phyloP scores from a whole-genome alignment of 208 protist genomes.

The Trypanosomatidae sp. region DNA sequence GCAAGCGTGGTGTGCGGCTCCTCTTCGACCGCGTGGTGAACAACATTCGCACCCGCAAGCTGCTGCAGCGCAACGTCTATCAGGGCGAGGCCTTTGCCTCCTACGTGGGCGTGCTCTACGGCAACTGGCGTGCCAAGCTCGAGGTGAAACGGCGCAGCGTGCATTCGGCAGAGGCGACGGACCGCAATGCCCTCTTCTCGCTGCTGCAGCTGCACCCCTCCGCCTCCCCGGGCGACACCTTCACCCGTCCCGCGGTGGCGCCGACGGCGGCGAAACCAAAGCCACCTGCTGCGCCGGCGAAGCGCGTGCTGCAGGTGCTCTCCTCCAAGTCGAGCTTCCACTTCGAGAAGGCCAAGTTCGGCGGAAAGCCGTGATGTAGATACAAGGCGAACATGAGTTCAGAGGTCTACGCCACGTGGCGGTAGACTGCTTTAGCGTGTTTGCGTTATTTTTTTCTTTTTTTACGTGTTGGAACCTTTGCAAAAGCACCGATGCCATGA shows the following conservation, averaged over 20 bases:
- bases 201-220: background rate
- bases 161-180: conserved; percentile 11
- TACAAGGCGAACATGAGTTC: background rate
- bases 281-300: background rate
- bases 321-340: conserved; percentile 23
- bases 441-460: background rate
- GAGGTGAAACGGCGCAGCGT: no score
- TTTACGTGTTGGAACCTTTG: no score
- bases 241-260: no score
- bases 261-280: background rate
- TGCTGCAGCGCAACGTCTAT: conserved; percentile 34
- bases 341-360: conserved; percentile 31
- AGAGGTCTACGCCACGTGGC: background rate
- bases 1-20: conserved; percentile 26
- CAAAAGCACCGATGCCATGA: no score
- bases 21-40: conserved; percentile 51
- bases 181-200: conserved; percentile 8
- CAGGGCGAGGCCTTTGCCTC: conserved; percentile 47
- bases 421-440: background rate
- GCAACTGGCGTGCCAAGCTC: conserved; percentile 38
- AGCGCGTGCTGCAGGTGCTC: background rate
- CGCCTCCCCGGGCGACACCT: no score
- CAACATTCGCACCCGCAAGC: conserved; percentile 45
- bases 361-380: background rate
- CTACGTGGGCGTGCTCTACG: conserved; percentile 54